Base-by-base conservation (phyloP, 768 basidiomycete genomes). In the Boletus insuetus region DNA sequence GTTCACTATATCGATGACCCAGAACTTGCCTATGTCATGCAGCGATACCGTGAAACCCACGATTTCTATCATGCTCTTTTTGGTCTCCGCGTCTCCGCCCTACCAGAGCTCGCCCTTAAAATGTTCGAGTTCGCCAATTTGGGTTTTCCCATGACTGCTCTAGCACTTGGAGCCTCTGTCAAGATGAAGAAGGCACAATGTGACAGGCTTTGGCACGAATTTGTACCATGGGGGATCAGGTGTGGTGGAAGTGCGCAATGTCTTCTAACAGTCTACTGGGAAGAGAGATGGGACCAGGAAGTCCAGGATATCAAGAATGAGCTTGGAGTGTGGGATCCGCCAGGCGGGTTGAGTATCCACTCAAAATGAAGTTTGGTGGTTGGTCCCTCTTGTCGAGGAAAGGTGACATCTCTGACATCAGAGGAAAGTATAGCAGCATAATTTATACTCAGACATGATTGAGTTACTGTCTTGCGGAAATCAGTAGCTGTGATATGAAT, bases 21-120 rank as follows among this genome's bases (percentile, higher is more conserved):
- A 3, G 95, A 97, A 65, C 82, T 97, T 12, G 97, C 97, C 24
- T 98, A 97, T 71, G 91, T 98, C 52, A 93, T 99, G 89, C 92
- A 95, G 62, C 87, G 96, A 48, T 99, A 98, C 70, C 87, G 96
- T 24, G 95, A 99, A 74, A 96, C 90, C 59, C 97, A 99, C 73
- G 96, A 99, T 74, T 88, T 98, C 62, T 97, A 98, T 68, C 97
- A 99, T 67, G 91, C 91, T 64, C 81, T 98, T 56, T 86, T 85
- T 74, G 84, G 84, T 62, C 79, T 98, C 10, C 94, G 94, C 0
- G 93, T 98, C 54, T 87, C 86, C 57, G 89, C 96, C 64, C 83
- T 89, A 54, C 91, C 89, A 45, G 97, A 99, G 69, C 80, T 99
- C 31, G 92, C 94, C 1, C 82, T 98, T 70, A 99, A 99, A 68